Conservation (phyloP, 345 rosid species). For the Microthlaspi erraticum region DNA sequence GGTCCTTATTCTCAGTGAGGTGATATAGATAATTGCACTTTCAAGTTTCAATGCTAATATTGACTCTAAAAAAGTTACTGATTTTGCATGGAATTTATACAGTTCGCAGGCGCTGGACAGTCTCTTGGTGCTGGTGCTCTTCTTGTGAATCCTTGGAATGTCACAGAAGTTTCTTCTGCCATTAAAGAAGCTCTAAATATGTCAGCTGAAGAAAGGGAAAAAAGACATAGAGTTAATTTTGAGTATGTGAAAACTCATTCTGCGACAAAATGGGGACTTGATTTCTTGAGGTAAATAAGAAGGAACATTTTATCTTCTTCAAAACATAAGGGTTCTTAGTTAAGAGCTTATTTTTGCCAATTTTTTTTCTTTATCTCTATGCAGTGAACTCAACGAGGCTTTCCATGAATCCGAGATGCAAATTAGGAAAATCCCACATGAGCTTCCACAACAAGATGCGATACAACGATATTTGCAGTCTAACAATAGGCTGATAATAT, state of each 20-base stretch:
- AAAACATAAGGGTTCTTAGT: neutral
- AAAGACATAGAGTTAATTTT: constrained; percentile 68
- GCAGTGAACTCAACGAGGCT: constrained; percentile 79
- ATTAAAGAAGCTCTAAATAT: constrained; percentile 77
- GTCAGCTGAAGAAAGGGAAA: constrained; percentile 75
- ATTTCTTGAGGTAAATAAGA: constrained; percentile 71
- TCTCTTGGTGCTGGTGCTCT: constrained; percentile 96
- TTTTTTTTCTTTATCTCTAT: neutral
- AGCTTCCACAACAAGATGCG: constrained; percentile 68
- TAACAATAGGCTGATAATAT: constrained; percentile 71
- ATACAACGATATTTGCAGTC: constrained; percentile 61
- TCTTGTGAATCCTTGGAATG: constrained; percentile 91
- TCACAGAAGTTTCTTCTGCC: constrained; percentile 88
- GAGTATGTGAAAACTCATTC: constrained; percentile 71
- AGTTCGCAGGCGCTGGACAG: constrained; percentile 98
- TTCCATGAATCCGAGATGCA: constrained; percentile 78
- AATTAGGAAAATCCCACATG: constrained; percentile 72
- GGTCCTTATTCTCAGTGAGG: constrained; percentile 97
- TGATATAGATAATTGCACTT: no score
- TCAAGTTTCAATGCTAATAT: no score
- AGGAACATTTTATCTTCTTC: neutral
- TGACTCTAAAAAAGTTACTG: constrained; percentile 5
- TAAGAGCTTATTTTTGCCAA: neutral
- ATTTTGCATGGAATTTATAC: constrained; percentile 17
- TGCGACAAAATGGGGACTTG: constrained; percentile 92